Percentiles rank a stretch among this genome's conserved stretches.
phyloP scores from a whole-genome alignment of 2,329 filamentous ascomycete species.

The Colletotrichum incanum region DNA sequence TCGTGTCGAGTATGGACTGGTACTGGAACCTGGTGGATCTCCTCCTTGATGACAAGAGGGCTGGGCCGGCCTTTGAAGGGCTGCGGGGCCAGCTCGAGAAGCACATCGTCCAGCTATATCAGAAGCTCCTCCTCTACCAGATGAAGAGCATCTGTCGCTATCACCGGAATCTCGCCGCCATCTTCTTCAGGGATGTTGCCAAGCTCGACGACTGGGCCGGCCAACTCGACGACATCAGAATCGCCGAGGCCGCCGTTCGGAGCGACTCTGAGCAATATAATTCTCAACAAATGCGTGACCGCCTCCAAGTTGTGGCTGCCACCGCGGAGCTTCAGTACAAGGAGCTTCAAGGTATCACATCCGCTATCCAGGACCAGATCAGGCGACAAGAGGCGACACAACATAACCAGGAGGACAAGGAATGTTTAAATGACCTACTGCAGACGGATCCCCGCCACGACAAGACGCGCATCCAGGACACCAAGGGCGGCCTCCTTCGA shows the following conservation, averaged over 20 bases:
- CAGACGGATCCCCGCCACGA: conserved; percentile 50
- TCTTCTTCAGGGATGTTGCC: not conserved
- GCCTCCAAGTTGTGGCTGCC: not conserved
- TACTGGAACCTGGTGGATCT: conserved; percentile 53
- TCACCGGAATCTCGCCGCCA: too few species aligned
- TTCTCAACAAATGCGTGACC: not conserved
- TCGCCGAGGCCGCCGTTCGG: not conserved
- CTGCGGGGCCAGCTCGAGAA: conserved; percentile 46
- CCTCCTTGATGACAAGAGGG: conserved; percentile 47
- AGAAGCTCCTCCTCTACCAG: conserved; percentile 56
- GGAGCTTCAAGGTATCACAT: not conserved
- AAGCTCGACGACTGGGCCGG: not conserved
- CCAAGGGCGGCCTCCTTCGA: conserved; percentile 52
- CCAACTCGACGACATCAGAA: not conserved
- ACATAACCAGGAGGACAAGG: conserved; percentile 41
- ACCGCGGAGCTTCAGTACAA: not conserved
- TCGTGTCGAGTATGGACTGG: conserved; percentile 57
- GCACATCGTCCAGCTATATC: conserved; percentile 55
- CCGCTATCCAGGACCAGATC: not conserved
- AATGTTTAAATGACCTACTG: not conserved
- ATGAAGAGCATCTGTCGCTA: conserved; percentile 58
- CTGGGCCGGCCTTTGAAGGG: not conserved
- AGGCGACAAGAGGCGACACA: not conserved
- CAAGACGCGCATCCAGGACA: conserved; percentile 53
- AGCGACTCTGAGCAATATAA: not conserved